These are phyloP conservation scores for Chaetomidium leptoderma DNA, from an alignment of 495 filamentous ascomycete genomes.

Conservation along the genomic window DNA sequence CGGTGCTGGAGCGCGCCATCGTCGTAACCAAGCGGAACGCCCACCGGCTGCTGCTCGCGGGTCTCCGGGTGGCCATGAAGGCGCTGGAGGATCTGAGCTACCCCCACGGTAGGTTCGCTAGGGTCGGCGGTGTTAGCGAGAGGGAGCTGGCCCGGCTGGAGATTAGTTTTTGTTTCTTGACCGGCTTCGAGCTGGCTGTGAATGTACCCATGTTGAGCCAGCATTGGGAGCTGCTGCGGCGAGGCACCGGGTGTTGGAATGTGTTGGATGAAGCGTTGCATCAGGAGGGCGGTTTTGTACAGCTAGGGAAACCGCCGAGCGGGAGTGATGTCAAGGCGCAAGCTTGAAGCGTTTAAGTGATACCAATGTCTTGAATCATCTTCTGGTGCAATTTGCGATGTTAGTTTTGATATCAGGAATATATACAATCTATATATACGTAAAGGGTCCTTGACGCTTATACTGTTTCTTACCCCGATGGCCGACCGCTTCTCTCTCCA, in stretches of 20 bases:
- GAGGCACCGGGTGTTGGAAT: constrained; percentile 32
- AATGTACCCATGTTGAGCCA: constrained; percentile 56
- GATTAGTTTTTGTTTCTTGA: constrained; percentile 85
- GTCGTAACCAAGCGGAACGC: constrained; percentile 75
- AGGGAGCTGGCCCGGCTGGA: constrained; percentile 75
- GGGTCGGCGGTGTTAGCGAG: constrained; percentile 83
- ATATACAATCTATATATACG: no score
- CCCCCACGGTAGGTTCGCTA: constrained; percentile 74
- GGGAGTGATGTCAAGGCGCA: not conserved
- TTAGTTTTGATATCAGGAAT: not conserved
- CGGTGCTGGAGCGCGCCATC: constrained; percentile 66
- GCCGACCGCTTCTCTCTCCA: no score
- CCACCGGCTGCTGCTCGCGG: constrained; percentile 81
- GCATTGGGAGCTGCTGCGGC: constrained; percentile 49
- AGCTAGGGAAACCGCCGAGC: constrained; percentile 9
- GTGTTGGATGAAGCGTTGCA: constrained; percentile 9
- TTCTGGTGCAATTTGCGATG: not conserved
- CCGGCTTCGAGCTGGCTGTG: constrained; percentile 75
- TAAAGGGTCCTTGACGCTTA: no score
- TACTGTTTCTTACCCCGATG: no score
- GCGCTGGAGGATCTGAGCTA: constrained; percentile 86
- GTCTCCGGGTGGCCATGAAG: constrained; percentile 84
- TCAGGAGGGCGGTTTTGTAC: constrained; percentile 11
- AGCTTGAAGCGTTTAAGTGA: constrained; percentile 2
- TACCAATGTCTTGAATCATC: not conserved